Base-by-base conservation (phyloP, 345 rosid species). In the Viola odorata region DNA sequence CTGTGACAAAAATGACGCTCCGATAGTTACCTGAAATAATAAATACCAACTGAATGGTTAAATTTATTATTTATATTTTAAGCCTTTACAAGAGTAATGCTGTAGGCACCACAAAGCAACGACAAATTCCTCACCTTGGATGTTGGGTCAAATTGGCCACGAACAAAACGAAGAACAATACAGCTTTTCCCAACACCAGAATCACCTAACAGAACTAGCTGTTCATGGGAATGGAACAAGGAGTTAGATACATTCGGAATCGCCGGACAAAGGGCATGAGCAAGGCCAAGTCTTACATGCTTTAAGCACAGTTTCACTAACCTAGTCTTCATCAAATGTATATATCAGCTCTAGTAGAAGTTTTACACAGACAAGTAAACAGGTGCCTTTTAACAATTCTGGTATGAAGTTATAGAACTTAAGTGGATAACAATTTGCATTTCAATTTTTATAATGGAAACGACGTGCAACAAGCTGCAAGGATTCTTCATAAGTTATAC, bases 131-230 rank as follows among this genome's bases (percentile, higher is more conserved):
- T 60, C 68, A 82, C 98, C 88, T 92, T 89, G 63, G 98, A 91
- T 32, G 98, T 84, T 8, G 98, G 94, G 57, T 92, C 98, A 79
- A 92, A 92, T 73, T 92, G 96, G 57, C 96, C 98, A 68, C 98
- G 92, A 65, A 92, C 98, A 80, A 92, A 92, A n/a, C 91, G 94
- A 55, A 92, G 96, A 58, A 92, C 98, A 60, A 92, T 92, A 70
- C 98, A 92, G 63, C 98, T 92, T 75, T 92, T 92, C 59, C 98
- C 98, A 16, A 92, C 98, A 67, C 98, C 98, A 45, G 98, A 92
- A 73, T 92, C 96, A 67, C 98, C 98, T 77, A 92, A 80, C 38
- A 92, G 69, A 66, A 92, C 98, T 65, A 89, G 81, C 98, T 92
- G 83, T 66, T 63, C 37, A 60, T 12, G 62, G 61, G 38, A 74